Conservation (phyloP, 441 rosid species). For the Bruguiera hainesii region DNA sequence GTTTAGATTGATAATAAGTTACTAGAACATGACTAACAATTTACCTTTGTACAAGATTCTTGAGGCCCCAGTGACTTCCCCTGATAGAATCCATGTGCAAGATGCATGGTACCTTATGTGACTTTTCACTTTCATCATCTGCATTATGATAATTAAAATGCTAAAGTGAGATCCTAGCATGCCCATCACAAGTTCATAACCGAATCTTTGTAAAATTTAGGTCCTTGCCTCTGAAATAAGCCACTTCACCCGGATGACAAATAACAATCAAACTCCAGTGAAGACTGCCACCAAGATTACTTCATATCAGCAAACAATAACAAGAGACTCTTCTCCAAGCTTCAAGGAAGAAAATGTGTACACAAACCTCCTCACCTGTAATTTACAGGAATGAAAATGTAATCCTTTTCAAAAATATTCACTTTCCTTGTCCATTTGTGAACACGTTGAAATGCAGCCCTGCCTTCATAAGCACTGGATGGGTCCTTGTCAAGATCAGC, state of each 20-base stretch:
- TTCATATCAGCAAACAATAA: constrained; percentile 15
- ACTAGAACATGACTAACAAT: not conserved
- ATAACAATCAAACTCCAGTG: constrained; percentile 91
- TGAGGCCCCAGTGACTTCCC: constrained; percentile 80
- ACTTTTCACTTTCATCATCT: constrained; percentile 40
- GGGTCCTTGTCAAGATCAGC: constrained; percentile 77
- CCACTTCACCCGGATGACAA: constrained; percentile 77
- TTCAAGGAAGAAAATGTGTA: constrained; percentile 2
- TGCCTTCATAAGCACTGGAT: constrained; percentile 51
- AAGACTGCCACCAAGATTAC: constrained; percentile 44
- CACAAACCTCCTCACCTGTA: constrained; percentile 50
- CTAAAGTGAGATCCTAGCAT: constrained; percentile 10
- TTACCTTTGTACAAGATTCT: constrained; percentile 68
- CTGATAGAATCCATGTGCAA: constrained; percentile 86
- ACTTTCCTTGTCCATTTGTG: constrained; percentile 90
- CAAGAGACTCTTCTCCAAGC: constrained; percentile 1
- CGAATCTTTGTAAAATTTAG: not conserved
- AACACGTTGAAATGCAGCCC: constrained; percentile 75
- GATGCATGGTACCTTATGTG: constrained; percentile 58
- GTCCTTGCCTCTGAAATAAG: constrained; percentile 43
- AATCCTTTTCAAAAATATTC: constrained; percentile 77
- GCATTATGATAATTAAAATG: constrained; percentile 18
- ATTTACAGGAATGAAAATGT: constrained; percentile 85
- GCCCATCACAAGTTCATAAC: constrained; percentile 12
- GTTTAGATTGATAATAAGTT: not conserved